Conservation (phyloP, 495 filamentous ascomycete species). For the Neurospora tetrasperma region DNA sequence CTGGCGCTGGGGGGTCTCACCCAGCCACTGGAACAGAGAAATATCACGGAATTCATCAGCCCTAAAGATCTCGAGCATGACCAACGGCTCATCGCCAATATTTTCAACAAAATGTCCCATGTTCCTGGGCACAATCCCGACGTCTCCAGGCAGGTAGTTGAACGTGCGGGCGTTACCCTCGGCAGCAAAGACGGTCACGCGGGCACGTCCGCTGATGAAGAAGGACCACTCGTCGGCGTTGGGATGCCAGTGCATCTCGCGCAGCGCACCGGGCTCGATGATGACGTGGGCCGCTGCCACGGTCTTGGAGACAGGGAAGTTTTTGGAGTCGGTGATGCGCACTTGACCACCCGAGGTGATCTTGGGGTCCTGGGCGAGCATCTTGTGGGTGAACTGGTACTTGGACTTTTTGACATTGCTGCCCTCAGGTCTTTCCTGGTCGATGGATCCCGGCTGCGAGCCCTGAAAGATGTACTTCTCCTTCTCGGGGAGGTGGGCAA, state of each 20-base stretch:
- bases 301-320: conserved; percentile 55
- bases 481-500: conserved; percentile 43
- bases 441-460: conserved; percentile 37
- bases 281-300: conserved; percentile 52
- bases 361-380: conserved; percentile 48
- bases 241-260: conserved; percentile 53
- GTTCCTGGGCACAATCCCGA: conserved; percentile 50
- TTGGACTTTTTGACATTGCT: conserved; percentile 48
- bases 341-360: conserved; percentile 46
- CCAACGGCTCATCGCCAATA: conserved; percentile 47
- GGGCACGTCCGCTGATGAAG: conserved; percentile 40
- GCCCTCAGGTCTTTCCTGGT: conserved; percentile 33
- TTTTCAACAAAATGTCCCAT: conserved; percentile 57
- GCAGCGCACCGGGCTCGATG: conserved; percentile 46
- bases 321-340: conserved; percentile 53
- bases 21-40: conserved; percentile 59
- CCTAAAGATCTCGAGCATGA: conserved; percentile 50
- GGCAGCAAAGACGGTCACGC: conserved; percentile 42
- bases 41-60: conserved; percentile 52
- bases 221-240: conserved; percentile 49
- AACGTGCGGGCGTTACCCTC: conserved; percentile 39
- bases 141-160: conserved; percentile 43
- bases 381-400: conserved; percentile 49
- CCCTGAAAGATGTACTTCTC: conserved; percentile 67
- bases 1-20: conserved; percentile 50